Conservation (phyloP, 371 early-diverging fungal genomes). For the Mucor sp. region DNA sequence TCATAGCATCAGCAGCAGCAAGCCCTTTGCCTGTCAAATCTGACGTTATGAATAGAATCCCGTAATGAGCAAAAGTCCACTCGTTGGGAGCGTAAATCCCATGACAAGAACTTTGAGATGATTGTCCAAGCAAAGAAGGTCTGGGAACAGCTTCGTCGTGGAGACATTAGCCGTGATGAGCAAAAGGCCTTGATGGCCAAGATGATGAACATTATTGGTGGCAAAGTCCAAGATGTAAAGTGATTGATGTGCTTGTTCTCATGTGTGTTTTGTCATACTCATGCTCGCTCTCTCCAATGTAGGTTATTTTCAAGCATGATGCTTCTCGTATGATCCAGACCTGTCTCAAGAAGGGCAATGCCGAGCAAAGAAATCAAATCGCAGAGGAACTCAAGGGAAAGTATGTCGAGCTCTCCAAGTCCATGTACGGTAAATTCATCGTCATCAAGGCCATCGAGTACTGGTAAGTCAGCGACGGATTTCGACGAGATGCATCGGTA, state of each 20-base stretch:
- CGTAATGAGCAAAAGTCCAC: conserved; percentile 54
- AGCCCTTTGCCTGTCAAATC: neutral
- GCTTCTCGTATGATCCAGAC: conserved; percentile 93
- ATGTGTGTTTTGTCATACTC: no score
- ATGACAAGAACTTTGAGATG: conserved; percentile 73
- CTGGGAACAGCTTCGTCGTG: conserved; percentile 88
- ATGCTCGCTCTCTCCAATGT: neutral
- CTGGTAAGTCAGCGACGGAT: conserved; percentile 49
- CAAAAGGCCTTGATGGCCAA: conserved; percentile 69
- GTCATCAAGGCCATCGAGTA: conserved; percentile 85
- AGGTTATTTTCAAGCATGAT: conserved; percentile 95
- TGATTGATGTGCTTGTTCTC: neutral
- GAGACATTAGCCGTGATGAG: conserved; percentile 66
- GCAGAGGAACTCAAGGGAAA: conserved; percentile 81
- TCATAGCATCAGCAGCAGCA: no score
- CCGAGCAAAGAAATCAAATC: conserved; percentile 77
- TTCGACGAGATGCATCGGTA: neutral
- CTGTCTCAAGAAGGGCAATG: conserved; percentile 86
- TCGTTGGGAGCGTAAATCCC: conserved; percentile 68
- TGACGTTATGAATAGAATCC: conserved; percentile 22
- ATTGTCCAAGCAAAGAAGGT: conserved; percentile 76
- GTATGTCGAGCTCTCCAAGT: conserved; percentile 74
- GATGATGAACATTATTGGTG: conserved; percentile 81
- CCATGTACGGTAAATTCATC: conserved; percentile 90
- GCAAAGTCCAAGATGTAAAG: conserved; percentile 79